phyloP scores from a whole-genome alignment of 2,329 filamentous ascomycete genomes.

The Magnaporthiopsis poae region DNA sequence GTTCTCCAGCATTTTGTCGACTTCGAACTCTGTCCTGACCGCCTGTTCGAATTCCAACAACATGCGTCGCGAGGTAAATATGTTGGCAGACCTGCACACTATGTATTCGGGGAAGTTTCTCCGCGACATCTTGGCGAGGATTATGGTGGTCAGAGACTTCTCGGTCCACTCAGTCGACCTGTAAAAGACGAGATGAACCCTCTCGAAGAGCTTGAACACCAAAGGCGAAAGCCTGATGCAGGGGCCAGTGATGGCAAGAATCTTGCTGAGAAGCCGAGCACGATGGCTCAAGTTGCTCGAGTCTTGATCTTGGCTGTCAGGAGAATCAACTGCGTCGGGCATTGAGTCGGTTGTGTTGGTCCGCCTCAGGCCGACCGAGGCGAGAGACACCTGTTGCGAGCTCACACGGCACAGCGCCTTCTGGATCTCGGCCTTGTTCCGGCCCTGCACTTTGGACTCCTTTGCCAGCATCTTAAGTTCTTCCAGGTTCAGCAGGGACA shows the following conservation, averaged over 20 bases:
- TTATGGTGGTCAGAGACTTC: conserved; percentile 89
- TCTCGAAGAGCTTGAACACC: conserved; percentile 74
- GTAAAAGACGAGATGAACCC: conserved; percentile 93
- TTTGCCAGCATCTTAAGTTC: conserved; percentile 79
- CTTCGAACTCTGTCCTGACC: conserved; percentile 66
- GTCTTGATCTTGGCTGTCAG: conserved; percentile 37
- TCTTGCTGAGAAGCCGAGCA: conserved; percentile 67
- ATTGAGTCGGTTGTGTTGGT: conserved; percentile 2
- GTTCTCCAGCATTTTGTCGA: conserved; percentile 74
- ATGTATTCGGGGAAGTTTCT: conserved; percentile 84
- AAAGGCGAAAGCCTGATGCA: conserved; percentile 70
- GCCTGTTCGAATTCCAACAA: conserved; percentile 85
- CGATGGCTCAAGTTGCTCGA: conserved; percentile 38
- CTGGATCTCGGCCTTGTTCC: conserved; percentile 74
- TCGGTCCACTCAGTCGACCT: conserved; percentile 94
- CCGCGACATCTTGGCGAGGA: conserved; percentile 78
- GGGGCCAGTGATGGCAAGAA: conserved; percentile 65
- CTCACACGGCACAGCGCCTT: conserved; percentile 65
- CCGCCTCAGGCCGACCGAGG: conserved; percentile 56
- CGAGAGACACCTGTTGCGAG: conserved; percentile 64
- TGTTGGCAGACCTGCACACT: conserved; percentile 78
- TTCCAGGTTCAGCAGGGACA: conserved; percentile 70
- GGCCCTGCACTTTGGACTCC: conserved; percentile 76
- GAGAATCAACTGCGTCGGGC: neutral
- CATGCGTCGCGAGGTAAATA: conserved; percentile 66